Evolutionary conservation across 805 yeast species (phyloP).

Genomic region (Kazachstania africana): DNA sequence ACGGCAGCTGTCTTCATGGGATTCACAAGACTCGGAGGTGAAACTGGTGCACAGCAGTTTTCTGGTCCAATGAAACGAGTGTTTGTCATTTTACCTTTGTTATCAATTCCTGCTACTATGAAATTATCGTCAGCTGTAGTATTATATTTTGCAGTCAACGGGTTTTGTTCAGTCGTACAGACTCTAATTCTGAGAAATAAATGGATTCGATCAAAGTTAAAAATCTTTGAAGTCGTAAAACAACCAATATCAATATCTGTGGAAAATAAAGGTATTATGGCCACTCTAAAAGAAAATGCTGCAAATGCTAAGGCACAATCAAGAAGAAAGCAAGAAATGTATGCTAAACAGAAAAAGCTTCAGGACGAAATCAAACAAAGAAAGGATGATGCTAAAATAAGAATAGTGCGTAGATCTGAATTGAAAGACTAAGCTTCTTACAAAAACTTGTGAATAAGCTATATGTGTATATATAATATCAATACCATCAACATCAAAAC

Average conservation of each 20-base stretch:
- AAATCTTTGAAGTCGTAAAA: conserved; percentile 51
- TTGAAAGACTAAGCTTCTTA: conserved; percentile 6
- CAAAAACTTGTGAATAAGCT: neutral
- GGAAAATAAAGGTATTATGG: conserved; percentile 26
- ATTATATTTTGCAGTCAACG: conserved; percentile 74
- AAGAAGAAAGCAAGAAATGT: conserved; percentile 27
- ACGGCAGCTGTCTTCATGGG: conserved; percentile 69
- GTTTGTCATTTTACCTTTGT: conserved; percentile 62
- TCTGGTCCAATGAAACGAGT: conserved; percentile 56
- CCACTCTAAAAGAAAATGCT: conserved; percentile 30
- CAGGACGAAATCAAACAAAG: conserved; percentile 24
- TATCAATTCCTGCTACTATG: conserved; percentile 84
- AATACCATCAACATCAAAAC: no score
- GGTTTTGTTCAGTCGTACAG: conserved; percentile 63
- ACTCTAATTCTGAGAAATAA: conserved; percentile 50
- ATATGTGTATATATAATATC: neutral
- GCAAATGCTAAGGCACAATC: conserved; percentile 31
- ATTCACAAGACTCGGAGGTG: conserved; percentile 80
- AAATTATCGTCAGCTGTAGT: conserved; percentile 76
- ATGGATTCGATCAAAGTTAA: conserved; percentile 42
- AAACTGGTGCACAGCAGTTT: conserved; percentile 67
- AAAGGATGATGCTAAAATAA: conserved; percentile 20
- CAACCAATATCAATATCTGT: conserved; percentile 28
- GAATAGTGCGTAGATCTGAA: conserved; percentile 20
- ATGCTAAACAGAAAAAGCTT: conserved; percentile 25